Evolutionary conservation across 495 filamentous ascomycete genomes (phyloP), one percentile per base, ranked within the genome.

Genomic region (Xylona heveae): DNA sequence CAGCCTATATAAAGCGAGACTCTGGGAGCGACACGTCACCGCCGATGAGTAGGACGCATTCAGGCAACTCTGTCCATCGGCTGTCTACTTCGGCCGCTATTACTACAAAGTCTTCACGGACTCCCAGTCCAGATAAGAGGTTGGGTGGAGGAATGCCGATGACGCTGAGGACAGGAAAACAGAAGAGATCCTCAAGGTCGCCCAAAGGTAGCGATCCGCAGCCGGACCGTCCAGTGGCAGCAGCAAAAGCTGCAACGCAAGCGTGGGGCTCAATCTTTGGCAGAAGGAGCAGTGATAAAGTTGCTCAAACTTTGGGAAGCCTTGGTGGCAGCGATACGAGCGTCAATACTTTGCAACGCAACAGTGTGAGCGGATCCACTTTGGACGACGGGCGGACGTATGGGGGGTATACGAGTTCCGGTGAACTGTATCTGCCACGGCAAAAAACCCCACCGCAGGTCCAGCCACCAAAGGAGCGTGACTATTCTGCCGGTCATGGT

Each of bases 201-300:
- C 50, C 43, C 14, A 43, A 41, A 33, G 40, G 18, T 34, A 15
- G 31, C 37, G 23, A 32, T 30, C 31, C 43, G 38, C 41, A 19
- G 52, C 38, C 40, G 42, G 42, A 54, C 47, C 45, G 50, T 48
- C 39, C 32, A 42, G 45, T 49, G 27, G 62, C 61, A 28, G 80
- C 83, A 19, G 82, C 77, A 25, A 90, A 78, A 49, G 88, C 88
- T 9, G 88, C 88, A 1, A 75, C 77, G 2, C 52, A 91, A 22
- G 85, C 85, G 12, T 97, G 84, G 84, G 68, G 61, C 26, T 64
- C 59, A 37, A 53, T 59, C 21, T 57, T 58, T 18, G n/a, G n/a
- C n/a, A 55, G 57, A 30, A 28, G 14, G 8, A 23, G 40, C 7
- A 41, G 45, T 12, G 30, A 43, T 14, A 42, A 36, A 42, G 36